These are phyloP conservation scores for Zizania latifolia DNA, from an alignment of 176 grass and related monocot genomes.

Conservation along the genomic window DNA sequence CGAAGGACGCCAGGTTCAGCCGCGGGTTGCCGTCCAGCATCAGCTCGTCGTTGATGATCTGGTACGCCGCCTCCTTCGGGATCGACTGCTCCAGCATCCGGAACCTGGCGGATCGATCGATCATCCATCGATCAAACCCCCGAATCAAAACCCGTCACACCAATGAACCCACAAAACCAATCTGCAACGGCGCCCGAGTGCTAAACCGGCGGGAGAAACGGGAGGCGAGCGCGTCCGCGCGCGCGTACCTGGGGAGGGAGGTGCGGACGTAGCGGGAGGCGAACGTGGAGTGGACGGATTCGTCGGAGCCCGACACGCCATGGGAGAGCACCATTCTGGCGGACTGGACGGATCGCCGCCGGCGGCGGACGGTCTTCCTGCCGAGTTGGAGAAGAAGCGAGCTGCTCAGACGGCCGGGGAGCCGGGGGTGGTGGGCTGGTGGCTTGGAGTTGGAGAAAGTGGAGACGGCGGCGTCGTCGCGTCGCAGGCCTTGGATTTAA, in stretches of 20 bases:
- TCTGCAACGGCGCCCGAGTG: neutral
- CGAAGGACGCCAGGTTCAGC: slow-evolving; percentile 86
- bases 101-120: slow-evolving; percentile 31
- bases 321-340: slow-evolving; percentile 61
- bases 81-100: slow-evolving; percentile 61
- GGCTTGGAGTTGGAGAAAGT: neutral
- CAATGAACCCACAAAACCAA: too few relatives aligned
- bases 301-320: slow-evolving; percentile 42
- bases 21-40: slow-evolving; percentile 92
- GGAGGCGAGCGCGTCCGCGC: neutral
- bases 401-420: neutral
- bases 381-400: neutral
- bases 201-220: neutral
- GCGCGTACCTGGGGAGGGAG: slow-evolving; percentile 56
- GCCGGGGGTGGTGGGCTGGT: neutral
- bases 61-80: slow-evolving; percentile 85
- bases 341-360: neutral
- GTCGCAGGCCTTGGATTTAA: neutral
- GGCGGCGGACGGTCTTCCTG: neutral
- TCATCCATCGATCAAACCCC: neutral
- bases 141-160: neutral
- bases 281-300: slow-evolving; percentile 68
- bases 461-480: neutral
- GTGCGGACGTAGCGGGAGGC: slow-evolving; percentile 78
- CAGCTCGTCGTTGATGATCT: slow-evolving; percentile 96